Evolutionary conservation across 1,139 yeast genomes (phyloP), one percentile per base, ranked within the genome.

Genomic region (Pneumocystis canis): DNA sequence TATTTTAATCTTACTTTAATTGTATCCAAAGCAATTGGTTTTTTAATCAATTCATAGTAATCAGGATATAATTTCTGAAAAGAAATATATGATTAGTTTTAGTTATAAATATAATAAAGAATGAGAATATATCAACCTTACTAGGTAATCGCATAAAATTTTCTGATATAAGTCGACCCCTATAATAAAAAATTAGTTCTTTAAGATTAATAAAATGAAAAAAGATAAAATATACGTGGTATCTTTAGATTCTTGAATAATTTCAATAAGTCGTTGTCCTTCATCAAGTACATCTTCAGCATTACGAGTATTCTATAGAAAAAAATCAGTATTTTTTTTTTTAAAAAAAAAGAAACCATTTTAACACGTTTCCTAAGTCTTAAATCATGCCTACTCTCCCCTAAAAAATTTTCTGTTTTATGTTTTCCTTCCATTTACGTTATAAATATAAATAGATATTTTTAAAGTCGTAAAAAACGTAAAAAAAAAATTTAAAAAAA

Each of bases 151-250:
- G 33, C 20, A 35, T 28, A 41, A 60, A 60, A 31, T 60, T 60
- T n/a, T 53, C 59, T 9, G 62, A 40, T 28, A 60, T 57, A 47
- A 41, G 62, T 6, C 39, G 35, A 7, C 62, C 62, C 25, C 62
- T 60, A 47, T 11, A 41, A 18, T 80, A 63, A 89, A 78, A 33
- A 25, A 2, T 47, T 25, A 25, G 31, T 11, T 7, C 28, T 20
- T 5, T 25, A 37, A 3, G 14, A 9, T 28, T 20, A n/a, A 3
- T n/a, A 14, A 28, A 11, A 56, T n/a, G 11, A 37, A 39, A 57
- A 18, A 28, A n/a, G n/a, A n/a, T n/a, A n/a, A n/a, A 1, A 59
- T 59, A 3, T 59, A 59, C 61, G 39, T 31, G n/a, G 58, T 9
- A 37, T 59, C 31, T 16, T 30, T 59, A 7, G 56, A 20, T n/a